phyloP scores from a whole-genome alignment of 345 rosid genomes.

The Raphanus raphanistrum region DNA sequence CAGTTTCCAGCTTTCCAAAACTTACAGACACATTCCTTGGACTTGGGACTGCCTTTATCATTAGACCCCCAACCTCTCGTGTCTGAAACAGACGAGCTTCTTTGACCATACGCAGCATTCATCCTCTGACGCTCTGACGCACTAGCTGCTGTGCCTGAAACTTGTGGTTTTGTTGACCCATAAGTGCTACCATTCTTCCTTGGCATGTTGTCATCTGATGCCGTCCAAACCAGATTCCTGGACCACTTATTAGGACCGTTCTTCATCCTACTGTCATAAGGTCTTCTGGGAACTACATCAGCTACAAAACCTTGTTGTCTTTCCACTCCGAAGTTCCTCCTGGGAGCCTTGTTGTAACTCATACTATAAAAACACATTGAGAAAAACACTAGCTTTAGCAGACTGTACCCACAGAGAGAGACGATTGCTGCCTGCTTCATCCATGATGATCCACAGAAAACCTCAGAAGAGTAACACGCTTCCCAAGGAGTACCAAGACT shows the following conservation, averaged over 20 bases:
- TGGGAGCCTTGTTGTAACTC: slow-evolving; percentile 36
- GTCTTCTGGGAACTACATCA: slow-evolving; percentile 28
- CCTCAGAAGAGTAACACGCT: slow-evolving; percentile 9
- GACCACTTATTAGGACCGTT: slow-evolving; percentile 11
- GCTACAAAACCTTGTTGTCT: slow-evolving; percentile 14
- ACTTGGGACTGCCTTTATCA: slow-evolving; percentile 11
- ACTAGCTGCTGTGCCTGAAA: background rate
- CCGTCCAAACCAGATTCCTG: slow-evolving; percentile 38
- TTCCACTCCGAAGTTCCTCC: slow-evolving; percentile 20
- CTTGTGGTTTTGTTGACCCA: slow-evolving; percentile 10
- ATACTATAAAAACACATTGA: slow-evolving; percentile 28
- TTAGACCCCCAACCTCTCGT: slow-evolving; percentile 1
- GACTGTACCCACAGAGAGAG: slow-evolving; percentile 22
- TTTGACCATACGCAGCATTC: background rate
- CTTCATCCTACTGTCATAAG: too few species aligned
- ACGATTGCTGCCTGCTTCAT: slow-evolving; percentile 13
- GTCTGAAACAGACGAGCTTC: slow-evolving; percentile 9
- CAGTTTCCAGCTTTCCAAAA: slow-evolving; percentile 36
- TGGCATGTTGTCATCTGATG: slow-evolving; percentile 17
- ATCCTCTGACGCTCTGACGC: slow-evolving; percentile 3
- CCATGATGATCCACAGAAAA: slow-evolving; percentile 27
- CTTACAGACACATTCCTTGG: slow-evolving; percentile 18
- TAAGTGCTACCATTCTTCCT: background rate
- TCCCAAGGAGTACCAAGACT: too few species aligned
- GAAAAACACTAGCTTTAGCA: slow-evolving; percentile 26